Evolutionary conservation across 2,329 filamentous ascomycete species (phyloP), one percentile per base, ranked within the genome.

Genomic region (Knufia fluminis): DNA sequence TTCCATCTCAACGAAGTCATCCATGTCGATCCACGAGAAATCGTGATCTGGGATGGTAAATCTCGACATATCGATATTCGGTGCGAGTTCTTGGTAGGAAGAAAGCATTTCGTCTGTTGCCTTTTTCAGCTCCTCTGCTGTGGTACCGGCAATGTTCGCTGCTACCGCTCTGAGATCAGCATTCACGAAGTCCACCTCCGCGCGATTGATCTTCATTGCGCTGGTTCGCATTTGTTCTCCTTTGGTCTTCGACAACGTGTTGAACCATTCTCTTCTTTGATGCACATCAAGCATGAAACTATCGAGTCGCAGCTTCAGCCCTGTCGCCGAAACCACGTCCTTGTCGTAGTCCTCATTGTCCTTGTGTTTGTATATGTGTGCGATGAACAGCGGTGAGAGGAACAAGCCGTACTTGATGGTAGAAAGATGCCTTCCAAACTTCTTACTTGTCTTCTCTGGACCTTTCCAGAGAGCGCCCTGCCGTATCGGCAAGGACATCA

Each of bases 341-440:
- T 90, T 83, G 0, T 79, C 76, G 61, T 87, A 86, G 52, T 95
- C 89, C 62, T 96, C 91, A 0, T 81, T 81, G 61, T 98, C 92
- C 64, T 96, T 96, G 71, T 98, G 92, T 66, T 96, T 97, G 71
- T 98, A 98, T 26, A 98, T 89, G 60, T 98, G 92, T 59, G 90
- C 94, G 55, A 98, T 79, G 66, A 94, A 98, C 1, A 98, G 71
- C 0, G 92, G 92, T 1, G 92, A 94, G 14, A 98, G 73, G 2
- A 97, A 76, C 19, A 98, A 71, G 54, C 91, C 96, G 70, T 97
- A 97, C 72, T 98, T 98, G 73, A 98, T 90, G 7, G 94, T 98
- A n/a, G 89, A 91, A 54, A 98, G 72, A 67, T 98, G 94, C 44
- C 92, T 80, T 12, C 91, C 91, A 64, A 98, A 98, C 65, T 98